These are phyloP conservation scores for Casaregolazyma suthepensis DNA, from an alignment of 1,139 yeast species.

Conservation along the genomic window DNA sequence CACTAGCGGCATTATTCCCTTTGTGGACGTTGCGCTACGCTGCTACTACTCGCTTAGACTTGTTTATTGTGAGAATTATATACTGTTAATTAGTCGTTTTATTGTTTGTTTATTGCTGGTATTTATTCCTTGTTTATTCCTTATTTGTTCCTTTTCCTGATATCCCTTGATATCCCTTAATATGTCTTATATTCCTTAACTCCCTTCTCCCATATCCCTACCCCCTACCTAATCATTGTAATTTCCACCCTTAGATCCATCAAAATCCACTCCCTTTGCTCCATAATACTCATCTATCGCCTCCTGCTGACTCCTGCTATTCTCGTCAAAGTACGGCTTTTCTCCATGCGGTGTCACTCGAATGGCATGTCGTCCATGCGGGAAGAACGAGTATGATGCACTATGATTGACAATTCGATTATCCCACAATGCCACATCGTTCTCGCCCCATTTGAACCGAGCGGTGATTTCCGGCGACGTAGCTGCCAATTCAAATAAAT, in stretches of 20 bases:
- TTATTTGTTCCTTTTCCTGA: not conserved
- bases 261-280: constrained; percentile 17
- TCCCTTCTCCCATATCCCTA: not conserved
- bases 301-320: constrained; percentile 27
- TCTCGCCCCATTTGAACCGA: constrained; percentile 52
- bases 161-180: not conserved
- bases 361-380: constrained; percentile 55
- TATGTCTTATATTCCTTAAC: not conserved
- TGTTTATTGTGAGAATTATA: no score
- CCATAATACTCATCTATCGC: constrained; percentile 21
- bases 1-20: no score
- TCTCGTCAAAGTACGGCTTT: constrained; percentile 27
- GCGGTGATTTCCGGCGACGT: constrained; percentile 49
- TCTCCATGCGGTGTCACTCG: constrained; percentile 64
- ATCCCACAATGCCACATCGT: constrained; percentile 69
- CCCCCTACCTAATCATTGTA: constrained; percentile 30
- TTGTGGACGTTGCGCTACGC: no score
- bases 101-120: no score
- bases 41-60: no score
- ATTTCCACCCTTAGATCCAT: constrained; percentile 27
- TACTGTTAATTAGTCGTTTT: no score
- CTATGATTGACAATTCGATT: constrained; percentile 61
- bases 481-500: constrained; percentile 48
- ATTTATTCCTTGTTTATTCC: no score
- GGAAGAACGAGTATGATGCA: constrained; percentile 40